Base-by-base conservation (phyloP, 1,284 basidiomycete species). In the Puccinia polysora region DNA sequence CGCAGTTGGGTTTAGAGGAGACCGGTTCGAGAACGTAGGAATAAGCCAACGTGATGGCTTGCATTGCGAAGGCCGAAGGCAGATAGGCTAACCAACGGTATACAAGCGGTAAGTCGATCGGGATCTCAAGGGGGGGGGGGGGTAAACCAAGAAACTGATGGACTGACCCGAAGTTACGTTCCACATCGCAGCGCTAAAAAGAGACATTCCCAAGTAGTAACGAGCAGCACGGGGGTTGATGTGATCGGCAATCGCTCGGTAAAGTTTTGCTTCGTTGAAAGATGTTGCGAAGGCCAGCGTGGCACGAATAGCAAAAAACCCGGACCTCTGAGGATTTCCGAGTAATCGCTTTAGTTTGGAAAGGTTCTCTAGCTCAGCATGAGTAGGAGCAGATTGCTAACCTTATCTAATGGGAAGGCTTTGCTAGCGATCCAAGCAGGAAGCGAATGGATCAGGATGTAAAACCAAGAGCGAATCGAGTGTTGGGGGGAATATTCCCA, bases 61-160 rank as follows among this genome's bases (percentile, higher is more conserved):
- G 93, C 91, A 99, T 92, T 1, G 92, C 87, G 78, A 97, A 97
- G 1, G 90, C 88, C 7, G 96, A 97, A 0, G 96, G 94, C 4
- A 97, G 83, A 81, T 96, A 90, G 0, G 93, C 90, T 58, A 18
- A 40, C 25, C 69, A 65, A 58, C 23, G 47, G 18, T 23, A 59
- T 20, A 32, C 36, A 38, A 32, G 70, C 43, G 72, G 68, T 62
- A 68, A 73, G 52, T 63, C n/a, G 15, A 43, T 64, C 5, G 25
- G 18, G 25, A 32, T 12, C 3, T n/a, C n/a, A 8, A 30, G 4
- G 12, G 47, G 43, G 10, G 14, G 63, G n/a, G 43, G 2, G 43
- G 23, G 30, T 56, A 38, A 20, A 34, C 45, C 34, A 6, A 20
- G n/a, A 70, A 23, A 34, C 32, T 18, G 15, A 59, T 40, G 5